Base-by-base conservation (phyloP, 495 filamentous ascomycete genomes). In the Apiosordaria backusii region DNA sequence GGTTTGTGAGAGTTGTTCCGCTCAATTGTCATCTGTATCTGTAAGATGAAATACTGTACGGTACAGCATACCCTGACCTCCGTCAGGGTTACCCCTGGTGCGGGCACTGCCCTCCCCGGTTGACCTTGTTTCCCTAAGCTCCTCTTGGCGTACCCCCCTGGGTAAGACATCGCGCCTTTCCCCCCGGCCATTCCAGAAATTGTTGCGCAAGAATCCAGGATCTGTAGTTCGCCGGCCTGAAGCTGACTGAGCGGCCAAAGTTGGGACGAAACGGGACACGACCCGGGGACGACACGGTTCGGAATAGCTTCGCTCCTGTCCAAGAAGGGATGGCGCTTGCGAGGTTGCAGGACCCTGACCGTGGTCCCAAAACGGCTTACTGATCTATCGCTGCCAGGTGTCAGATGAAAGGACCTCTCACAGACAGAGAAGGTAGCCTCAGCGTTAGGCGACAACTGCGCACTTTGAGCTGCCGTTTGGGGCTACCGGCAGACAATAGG, bases 401-500 rank as follows among this genome's bases (percentile, higher is more conserved):
- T 10, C 35, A 45, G 35, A 45, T 13, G 35, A 45, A 45, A 45
- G 35, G 13, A 45, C 9, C 35, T 4, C 35, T 45, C 35, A 45
- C 35, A 2, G 16, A 45, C 9, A 45, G 35, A 45, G 35, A 45
- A 45, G 0, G 35, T 45, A 45, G 4, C 35, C 35, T 45, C 35
- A 15, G 35, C 35, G 35, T 45, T 45, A 15, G 35, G 10, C 35
- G 9, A 45, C 35, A 45, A 45, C 35, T 13, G 35, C 35, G 16
- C 35, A 45, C 10, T 45, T 45, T 45, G 35, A 45, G 35, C 35
- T 45, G 35, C 35, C 35, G 9, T 19, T 59, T 19, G 26, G 35
- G 69, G 66, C 26, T 71, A 65, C 61, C 64, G 59, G 57, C 69
- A 71, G 69, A 29, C 67, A 64, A 63, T 50, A 60, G 61, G 52